phyloP scores from a whole-genome alignment of 257 asterid genomes.

The Rauvolfia tetraphylla region DNA sequence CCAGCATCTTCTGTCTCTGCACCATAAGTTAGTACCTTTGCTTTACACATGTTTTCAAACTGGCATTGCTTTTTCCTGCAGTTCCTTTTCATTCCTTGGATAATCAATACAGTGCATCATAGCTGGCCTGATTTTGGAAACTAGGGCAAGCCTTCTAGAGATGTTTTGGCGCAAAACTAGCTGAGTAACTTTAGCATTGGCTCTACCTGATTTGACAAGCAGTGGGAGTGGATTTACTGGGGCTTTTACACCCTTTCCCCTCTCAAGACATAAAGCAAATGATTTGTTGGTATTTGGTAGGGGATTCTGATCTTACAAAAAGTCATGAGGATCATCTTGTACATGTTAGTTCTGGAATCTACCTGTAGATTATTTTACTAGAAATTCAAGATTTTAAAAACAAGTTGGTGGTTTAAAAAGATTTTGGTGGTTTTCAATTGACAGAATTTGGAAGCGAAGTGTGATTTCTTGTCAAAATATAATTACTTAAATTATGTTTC shows the following conservation, averaged over 20 bases:
- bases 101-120: neutral
- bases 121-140: conserved; percentile 1
- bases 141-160: neutral
- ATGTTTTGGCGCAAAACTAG: neutral
- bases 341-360: neutral
- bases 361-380: neutral
- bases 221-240: neutral
- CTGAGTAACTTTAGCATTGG: neutral
- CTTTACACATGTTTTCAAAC: neutral
- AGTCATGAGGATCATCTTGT: neutral
- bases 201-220: neutral
- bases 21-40: neutral
- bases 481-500: neutral
- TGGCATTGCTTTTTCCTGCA: neutral
- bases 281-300: neutral
- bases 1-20: neutral
- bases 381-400: neutral
- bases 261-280: neutral
- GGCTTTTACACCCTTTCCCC: neutral
- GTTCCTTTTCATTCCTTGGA: neutral
- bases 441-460: neutral
- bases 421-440: neutral
- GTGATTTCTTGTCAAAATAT: neutral
- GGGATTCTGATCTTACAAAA: neutral
- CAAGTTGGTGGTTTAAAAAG: neutral